Percentiles rank a stretch among this genome's conserved stretches.
Evolutionary conservation across 352 stramenopile species (phyloP).

Genomic region (Phytophthora idaei): DNA sequence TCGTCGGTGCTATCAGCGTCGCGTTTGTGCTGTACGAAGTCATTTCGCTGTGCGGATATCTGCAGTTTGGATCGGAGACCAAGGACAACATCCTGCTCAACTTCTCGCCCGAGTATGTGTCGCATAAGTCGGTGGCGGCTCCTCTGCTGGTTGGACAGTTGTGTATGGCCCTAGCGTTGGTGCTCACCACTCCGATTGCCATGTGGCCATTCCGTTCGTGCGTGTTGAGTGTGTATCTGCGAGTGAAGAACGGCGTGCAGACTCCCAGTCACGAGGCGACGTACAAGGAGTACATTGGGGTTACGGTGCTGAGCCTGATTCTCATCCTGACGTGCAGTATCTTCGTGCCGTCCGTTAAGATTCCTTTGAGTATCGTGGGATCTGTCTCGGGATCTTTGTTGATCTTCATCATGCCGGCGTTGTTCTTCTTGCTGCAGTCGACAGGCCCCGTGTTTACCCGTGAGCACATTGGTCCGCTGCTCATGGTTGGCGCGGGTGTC

Average conservation of each 20-base stretch:
- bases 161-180: conserved; percentile 68
- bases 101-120: conserved; percentile 69
- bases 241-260: conserved; percentile 70
- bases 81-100: conserved; percentile 83
- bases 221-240: conserved; percentile 69
- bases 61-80: conserved; percentile 67
- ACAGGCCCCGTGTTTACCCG: conserved; percentile 44
- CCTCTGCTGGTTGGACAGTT: conserved; percentile 62
- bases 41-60: conserved; percentile 72
- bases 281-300: conserved; percentile 44
- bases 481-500: conserved; percentile 61
- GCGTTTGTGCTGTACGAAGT: conserved; percentile 76
- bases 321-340: conserved; percentile 76
- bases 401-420: conserved; percentile 83
- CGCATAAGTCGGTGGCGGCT: conserved; percentile 42
- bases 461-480: conserved; percentile 51
- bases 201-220: conserved; percentile 85
- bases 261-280: conserved; percentile 65
- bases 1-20: conserved; percentile 61
- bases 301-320: conserved; percentile 57
- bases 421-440: conserved; percentile 78
- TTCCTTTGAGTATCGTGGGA: conserved; percentile 78
- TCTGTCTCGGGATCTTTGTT: conserved; percentile 77
- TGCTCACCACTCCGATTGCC: conserved; percentile 70
- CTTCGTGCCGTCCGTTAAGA: conserved; percentile 81